Percentiles rank a stretch among this genome's conserved stretches.
Conservation (phyloP, 345 rosid species). For the Gossypium herbaceum region DNA sequence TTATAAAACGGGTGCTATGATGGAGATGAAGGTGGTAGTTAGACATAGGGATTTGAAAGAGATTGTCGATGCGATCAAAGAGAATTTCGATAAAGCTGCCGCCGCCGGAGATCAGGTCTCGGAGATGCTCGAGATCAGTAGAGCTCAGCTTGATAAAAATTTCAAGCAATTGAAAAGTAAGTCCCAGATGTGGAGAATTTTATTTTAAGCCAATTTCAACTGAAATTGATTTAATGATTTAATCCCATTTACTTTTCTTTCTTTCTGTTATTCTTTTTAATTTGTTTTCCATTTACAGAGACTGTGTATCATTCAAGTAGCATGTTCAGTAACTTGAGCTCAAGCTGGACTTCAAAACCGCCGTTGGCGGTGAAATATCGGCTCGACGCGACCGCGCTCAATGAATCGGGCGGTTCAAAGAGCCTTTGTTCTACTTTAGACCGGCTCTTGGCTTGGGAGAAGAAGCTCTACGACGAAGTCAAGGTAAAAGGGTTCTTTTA, state of each 20-base stretch:
- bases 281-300: conserved; percentile 38
- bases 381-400: conserved; percentile 58
- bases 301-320: conserved; percentile 96
- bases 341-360: conserved; percentile 94
- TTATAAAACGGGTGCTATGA: conserved; percentile 47
- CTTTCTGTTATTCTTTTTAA: neutral
- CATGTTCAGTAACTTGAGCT: conserved; percentile 80
- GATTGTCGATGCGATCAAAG: conserved; percentile 76
- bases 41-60: conserved; percentile 93
- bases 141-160: conserved; percentile 91
- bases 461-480: conserved; percentile 86
- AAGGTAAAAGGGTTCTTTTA: conserved; percentile 45
- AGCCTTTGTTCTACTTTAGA: conserved; percentile 87
- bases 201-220: neutral
- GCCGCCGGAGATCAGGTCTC: conserved; percentile 75
- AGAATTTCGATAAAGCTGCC: conserved; percentile 80
- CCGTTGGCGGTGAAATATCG: conserved; percentile 88
- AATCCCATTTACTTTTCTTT: neutral
- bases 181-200: conserved; percentile 10
- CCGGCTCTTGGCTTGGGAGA: conserved; percentile 95
- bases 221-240: neutral
- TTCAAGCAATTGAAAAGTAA: conserved; percentile 86
- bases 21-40: conserved; percentile 72
- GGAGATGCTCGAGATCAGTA: conserved; percentile 76
- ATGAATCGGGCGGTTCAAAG: conserved; percentile 54